Base-by-base conservation (phyloP, 2,329 filamentous ascomycete species). In the Fusarium burgessii region DNA sequence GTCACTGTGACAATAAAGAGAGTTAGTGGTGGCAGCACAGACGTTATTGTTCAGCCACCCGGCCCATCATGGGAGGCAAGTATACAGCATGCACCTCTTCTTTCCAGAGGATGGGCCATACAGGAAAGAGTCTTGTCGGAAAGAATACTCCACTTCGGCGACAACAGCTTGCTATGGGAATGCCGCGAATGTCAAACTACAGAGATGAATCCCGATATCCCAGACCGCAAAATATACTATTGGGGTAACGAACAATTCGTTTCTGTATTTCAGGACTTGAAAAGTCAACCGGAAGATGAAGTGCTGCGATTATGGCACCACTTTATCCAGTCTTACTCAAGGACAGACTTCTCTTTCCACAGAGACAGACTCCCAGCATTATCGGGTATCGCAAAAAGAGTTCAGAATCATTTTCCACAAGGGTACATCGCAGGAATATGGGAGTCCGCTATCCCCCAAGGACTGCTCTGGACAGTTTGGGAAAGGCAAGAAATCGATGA, bases 111-210 rank as follows among this genome's bases (percentile, higher is more conserved):
- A 18, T 62, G 58, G 47, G 29, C 42, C 9, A 47, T 38, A 1
- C 58, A 62, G 17, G 61, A 64, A 5, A 27, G 58, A 11, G 32
- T 32, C 2, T 23, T 64, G 1, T 64, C 61, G 2, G 47, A 5
- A 7, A 62, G 42, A 13, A 35, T 56, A 15, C 7, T 64, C 17
- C 58, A 64, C 23, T 64, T 64, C 7, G 42, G 23, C 14, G 43
- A 20, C 2, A 47, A 36, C 17, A 32, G 23, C 17, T 23, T 63
- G 4, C 4, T 56, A 1, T 64, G 42, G 47, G 61, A 64, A 63
- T 64, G 58, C 13, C 2, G 18, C 8, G 35, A 56, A 14, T 5
- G 18, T 14, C 32, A 33, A 8, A 38, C 35, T 11, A 63, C 25
- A 9, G 61, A 64, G 13, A 47, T 35, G 0, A 33, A 36, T 2